A percentile compares a stretch with the other conserved stretches of the same genome.
Conservation (phyloP, 495 filamentous ascomycete species). For the Trypethelium eluteriae region DNA sequence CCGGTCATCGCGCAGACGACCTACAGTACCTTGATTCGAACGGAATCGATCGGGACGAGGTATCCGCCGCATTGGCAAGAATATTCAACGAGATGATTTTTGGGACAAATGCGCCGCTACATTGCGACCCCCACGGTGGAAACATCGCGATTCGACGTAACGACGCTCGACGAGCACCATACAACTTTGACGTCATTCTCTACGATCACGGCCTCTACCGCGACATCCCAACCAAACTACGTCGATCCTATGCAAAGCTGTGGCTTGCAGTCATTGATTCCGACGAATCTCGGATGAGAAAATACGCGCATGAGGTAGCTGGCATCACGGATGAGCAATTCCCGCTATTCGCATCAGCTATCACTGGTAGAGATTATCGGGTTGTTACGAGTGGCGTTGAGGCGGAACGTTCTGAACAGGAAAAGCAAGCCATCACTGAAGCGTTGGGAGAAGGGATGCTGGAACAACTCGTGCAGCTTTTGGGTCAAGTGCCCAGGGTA, state of each 20-base stretch:
- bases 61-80: slow-evolving; percentile 79
- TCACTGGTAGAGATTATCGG: slow-evolving; percentile 86
- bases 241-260: slow-evolving; percentile 87
- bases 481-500: slow-evolving; percentile 81
- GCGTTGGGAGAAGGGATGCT: slow-evolving; percentile 80
- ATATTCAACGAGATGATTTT: slow-evolving; percentile 99
- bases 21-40: slow-evolving; percentile 76
- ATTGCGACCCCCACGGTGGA: slow-evolving; percentile 96
- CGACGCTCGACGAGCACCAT: slow-evolving; percentile 43
- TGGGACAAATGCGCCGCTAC: slow-evolving; percentile 75
- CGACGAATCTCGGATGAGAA: slow-evolving; percentile 74
- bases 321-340: slow-evolving; percentile 89
- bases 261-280: slow-evolving; percentile 94
- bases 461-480: slow-evolving; percentile 76
- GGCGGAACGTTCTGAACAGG: slow-evolving; percentile 53
- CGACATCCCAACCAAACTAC: slow-evolving; percentile 70
- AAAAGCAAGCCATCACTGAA: slow-evolving; percentile 72
- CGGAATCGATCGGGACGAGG: slow-evolving; percentile 88
- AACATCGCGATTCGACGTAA: slow-evolving; percentile 90
- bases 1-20: slow-evolving; percentile 83
- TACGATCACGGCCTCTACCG: slow-evolving; percentile 97
- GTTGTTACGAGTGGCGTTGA: slow-evolving; percentile 58
- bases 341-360: slow-evolving; percentile 88
- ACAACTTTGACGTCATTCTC: slow-evolving; percentile 94
- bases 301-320: slow-evolving; percentile 81